Evolutionary conservation across 75 land plant genomes (phyloP).

Genomic region (Picea sitchensis): DNA sequence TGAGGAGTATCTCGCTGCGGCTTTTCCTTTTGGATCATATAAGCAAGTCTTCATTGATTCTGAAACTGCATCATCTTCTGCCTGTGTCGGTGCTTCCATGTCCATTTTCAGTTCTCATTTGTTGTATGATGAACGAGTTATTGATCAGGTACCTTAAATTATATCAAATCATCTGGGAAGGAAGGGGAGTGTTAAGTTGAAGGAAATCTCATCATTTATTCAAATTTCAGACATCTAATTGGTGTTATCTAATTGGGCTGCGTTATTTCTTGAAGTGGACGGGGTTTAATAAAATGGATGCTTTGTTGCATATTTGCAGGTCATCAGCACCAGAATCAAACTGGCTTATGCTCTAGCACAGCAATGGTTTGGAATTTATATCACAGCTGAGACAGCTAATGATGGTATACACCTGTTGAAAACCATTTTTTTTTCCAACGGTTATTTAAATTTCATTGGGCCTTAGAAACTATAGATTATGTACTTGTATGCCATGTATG

Average conservation of each 20-base stretch:
- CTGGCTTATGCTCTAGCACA: slow-evolving; percentile 91
- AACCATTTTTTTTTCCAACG: background rate
- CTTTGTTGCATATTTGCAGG: slow-evolving; percentile 33
- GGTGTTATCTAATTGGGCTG: background rate
- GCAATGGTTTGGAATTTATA: slow-evolving; percentile 98
- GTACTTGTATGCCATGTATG: background rate
- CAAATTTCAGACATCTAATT: background rate
- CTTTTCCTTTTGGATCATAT: slow-evolving; percentile 96
- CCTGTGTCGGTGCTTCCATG: slow-evolving; percentile 74
- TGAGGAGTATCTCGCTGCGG: slow-evolving; percentile 77
- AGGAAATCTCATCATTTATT: background rate
- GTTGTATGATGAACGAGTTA: slow-evolving; percentile 83
- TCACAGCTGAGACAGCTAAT: slow-evolving; percentile 72
- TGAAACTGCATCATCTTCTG: slow-evolving; percentile 55
- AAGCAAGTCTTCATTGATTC: slow-evolving; percentile 89
- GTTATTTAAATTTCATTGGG: background rate
- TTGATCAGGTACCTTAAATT: slow-evolving; percentile 72
- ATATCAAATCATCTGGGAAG: background rate
- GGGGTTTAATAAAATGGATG: slow-evolving; percentile 10
- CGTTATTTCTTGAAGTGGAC: too few species aligned
- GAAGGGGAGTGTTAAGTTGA: background rate
- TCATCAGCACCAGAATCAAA: slow-evolving; percentile 81
- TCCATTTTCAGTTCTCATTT: slow-evolving; percentile 79
- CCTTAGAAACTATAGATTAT: background rate
- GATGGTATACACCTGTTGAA: slow-evolving; percentile 61